These are phyloP conservation scores for Clavulina sp. DNA, from an alignment of 768 basidiomycete species.

Conservation along the genomic window DNA sequence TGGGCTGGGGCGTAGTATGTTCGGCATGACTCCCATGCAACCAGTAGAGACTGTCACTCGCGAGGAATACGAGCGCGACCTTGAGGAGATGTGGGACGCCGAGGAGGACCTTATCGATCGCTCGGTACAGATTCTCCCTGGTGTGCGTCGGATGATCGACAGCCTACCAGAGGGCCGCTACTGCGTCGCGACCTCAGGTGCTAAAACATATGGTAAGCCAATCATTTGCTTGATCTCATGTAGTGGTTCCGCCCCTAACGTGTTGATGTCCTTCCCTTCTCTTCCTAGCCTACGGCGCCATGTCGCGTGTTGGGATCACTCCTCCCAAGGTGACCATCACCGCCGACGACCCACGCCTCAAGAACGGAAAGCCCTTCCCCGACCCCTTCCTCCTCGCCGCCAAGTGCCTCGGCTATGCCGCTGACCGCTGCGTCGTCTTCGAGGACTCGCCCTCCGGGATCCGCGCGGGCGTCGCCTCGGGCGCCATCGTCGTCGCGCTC, in stretches of 20 bases:
- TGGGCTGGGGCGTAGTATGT: no score
- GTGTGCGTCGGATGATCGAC: constrained; percentile 45
- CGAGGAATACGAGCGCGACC: no score
- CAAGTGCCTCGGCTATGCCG: constrained; percentile 33
- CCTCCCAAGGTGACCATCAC: constrained; percentile 56
- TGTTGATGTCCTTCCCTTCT: background rate
- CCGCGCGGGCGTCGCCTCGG: constrained; percentile 54
- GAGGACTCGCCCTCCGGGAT: constrained; percentile 83
- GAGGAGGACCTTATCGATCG: constrained; percentile 41
- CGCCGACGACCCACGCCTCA: constrained; percentile 56
- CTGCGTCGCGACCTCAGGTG: constrained; percentile 58
- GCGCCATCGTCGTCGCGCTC: constrained; percentile 60
- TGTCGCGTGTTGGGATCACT: constrained; percentile 50
- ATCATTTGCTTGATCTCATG: background rate
- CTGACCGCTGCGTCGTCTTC: constrained; percentile 55
- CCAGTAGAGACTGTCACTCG: background rate
- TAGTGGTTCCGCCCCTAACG: background rate
- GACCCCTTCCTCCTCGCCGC: constrained; percentile 77
- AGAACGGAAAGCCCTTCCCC: constrained; percentile 66
- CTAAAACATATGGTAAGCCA: constrained; percentile 46
- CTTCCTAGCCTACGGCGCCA: constrained; percentile 39
- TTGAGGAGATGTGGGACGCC: constrained; percentile 30
- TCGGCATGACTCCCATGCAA: no score
- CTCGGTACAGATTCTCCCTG: constrained; percentile 53
- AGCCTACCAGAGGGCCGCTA: constrained; percentile 48